These are phyloP conservation scores for Binderoboletus segoi DNA, from an alignment of 1,284 basidiomycete genomes.

Conservation along the genomic window DNA sequence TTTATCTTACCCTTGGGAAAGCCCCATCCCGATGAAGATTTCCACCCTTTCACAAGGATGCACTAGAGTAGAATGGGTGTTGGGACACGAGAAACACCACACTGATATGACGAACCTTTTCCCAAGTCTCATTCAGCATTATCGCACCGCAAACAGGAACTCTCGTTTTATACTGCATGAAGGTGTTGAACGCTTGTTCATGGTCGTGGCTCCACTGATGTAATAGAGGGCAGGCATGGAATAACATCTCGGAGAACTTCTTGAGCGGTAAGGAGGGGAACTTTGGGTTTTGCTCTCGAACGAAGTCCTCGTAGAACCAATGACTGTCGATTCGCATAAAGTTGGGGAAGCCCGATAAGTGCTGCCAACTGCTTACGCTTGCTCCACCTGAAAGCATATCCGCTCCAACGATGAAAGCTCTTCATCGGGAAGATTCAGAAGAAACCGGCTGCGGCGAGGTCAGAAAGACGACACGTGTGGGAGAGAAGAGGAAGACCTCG, in stretches of 20 bases:
- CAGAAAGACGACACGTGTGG: slow-evolving; percentile 8
- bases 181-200: slow-evolving; percentile 78
- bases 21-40: slow-evolving; percentile 94
- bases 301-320: slow-evolving; percentile 99
- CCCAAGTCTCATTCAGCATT: slow-evolving; percentile 88
- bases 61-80: slow-evolving; percentile 52
- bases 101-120: slow-evolving; percentile 66
- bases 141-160: slow-evolving; percentile 99
- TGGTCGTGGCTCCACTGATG: slow-evolving; percentile 80
- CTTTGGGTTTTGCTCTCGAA: slow-evolving; percentile 86
- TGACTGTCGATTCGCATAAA: slow-evolving; percentile 59
- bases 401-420: slow-evolving; percentile 91
- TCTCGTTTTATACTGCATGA: slow-evolving; percentile 95
- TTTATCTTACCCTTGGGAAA: slow-evolving; percentile 99
- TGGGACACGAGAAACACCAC: slow-evolving; percentile 4
- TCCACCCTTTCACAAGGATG: slow-evolving; percentile 97
- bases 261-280: slow-evolving; percentile 89
- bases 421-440: slow-evolving; percentile 93
- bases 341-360: slow-evolving; percentile 7
- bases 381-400: slow-evolving; percentile 98
- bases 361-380: slow-evolving; percentile 72
- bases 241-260: slow-evolving; percentile 93
- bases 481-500: slow-evolving; percentile 54
- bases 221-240: slow-evolving; percentile 80
- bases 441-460: slow-evolving; percentile 74